Evolutionary conservation across 192 early-diverging fungal genomes (phyloP), one percentile per base, ranked within the genome.

Genomic region (Entomortierella lignicola): DNA sequence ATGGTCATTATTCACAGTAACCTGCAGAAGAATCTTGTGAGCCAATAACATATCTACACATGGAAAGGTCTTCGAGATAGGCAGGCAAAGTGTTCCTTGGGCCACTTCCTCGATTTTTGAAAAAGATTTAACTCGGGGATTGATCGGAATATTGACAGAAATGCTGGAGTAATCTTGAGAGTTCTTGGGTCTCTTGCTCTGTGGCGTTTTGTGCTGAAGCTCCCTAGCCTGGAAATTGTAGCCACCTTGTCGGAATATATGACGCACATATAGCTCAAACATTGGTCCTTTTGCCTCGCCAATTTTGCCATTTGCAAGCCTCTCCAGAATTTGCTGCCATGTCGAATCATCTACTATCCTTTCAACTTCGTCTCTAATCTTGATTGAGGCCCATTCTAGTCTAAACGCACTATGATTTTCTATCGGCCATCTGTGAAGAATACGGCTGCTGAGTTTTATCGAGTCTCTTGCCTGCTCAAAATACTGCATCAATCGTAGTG

Each of bases 361-460:
- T 2, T 1, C 30, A 34, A 57, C 20, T 18, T 57, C 31, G 6
- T 57, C 55, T 20, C 1, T 18, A n/a, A 57, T 57, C 3, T 30
- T 7, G 3, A 7, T 4, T 20, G 55, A 57, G 1, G 31, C 55
- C 55, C 55, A 57, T n/a, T 57, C 32, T 31, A 57, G 17, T 3
- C 20, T 13, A 20, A 20, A 57, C 1, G 10, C 54, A 7, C 18
- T 0, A 50, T 77, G 66, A 39, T 63, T 18, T 34, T 68, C 37
- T 8, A 6, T 62, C 4, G 73, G 66, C 72, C 64, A 75, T 6
- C 54, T 65, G 55, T 77, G 64, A 57, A 77, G 55, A 32, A 77
- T 48, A 60, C 54, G 60, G 55, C 54, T 60, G 27, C 63, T 57
- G 26, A 50, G 27, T 2, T 77, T 43, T 29, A 64, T 21, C 21